These are phyloP conservation scores for Ajuga chamaepitys DNA, from an alignment of 257 asterid genomes.

Conservation along the genomic window DNA sequence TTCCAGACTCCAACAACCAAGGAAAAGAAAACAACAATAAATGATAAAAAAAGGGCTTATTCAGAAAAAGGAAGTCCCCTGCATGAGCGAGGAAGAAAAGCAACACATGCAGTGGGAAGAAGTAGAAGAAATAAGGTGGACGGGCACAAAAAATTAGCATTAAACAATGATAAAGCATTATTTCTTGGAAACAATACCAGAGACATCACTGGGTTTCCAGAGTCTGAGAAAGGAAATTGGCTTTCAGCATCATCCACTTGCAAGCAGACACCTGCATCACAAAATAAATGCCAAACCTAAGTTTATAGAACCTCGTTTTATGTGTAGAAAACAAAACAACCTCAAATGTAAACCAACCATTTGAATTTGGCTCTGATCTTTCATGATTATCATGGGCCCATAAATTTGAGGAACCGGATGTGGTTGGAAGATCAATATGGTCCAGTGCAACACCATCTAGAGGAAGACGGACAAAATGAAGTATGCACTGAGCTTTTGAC, in stretches of 20 bases:
- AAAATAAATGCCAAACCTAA: constrained; percentile 12
- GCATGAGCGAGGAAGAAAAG: neutral
- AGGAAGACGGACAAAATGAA: constrained; percentile 81
- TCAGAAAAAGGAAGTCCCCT: neutral
- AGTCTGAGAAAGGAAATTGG: constrained; percentile 59
- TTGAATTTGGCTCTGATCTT: constrained; percentile 37
- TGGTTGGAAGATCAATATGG: constrained; percentile 40
- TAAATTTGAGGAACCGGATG: constrained; percentile 38
- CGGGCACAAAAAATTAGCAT: neutral
- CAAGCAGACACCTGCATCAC: constrained; percentile 43
- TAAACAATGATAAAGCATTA: neutral
- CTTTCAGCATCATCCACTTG: constrained; percentile 42
- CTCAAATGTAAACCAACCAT: constrained; percentile 39
- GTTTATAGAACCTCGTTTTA: constrained; percentile 2
- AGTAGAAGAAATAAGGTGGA: neutral
- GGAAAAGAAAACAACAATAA: neutral
- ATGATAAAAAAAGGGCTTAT: neutral
- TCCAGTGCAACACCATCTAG: constrained; percentile 35
- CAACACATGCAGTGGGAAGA: neutral
- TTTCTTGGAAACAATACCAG: constrained; percentile 41
- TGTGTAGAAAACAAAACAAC: neutral
- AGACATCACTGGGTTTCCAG: constrained; percentile 84
- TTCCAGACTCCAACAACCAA: neutral
- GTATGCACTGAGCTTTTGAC: constrained; percentile 90
- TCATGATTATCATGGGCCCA: constrained; percentile 31